Base-by-base conservation (phyloP, 1,284 basidiomycete genomes). In the Ganoderma leucocontextum region DNA sequence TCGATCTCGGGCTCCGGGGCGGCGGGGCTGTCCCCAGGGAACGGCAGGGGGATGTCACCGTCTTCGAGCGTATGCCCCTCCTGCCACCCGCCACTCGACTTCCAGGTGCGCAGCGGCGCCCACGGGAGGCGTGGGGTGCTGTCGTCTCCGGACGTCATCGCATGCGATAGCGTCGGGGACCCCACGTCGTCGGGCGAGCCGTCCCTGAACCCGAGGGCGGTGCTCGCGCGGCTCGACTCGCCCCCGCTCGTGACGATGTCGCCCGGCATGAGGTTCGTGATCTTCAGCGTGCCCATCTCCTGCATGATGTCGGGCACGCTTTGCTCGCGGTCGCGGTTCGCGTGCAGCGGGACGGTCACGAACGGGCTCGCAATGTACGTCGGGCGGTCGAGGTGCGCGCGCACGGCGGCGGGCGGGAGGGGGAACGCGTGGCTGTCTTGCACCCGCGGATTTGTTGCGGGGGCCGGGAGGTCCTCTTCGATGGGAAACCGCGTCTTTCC, bases 261-360 rank as follows among this genome's bases (percentile, higher is more conserved):
- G 9, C 83, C 84, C 1, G 83, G 82, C 19, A 80, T 75, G 62
- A 82, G 78, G 73, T 85, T 85, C 35, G 81, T 75, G 53, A 85
- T 79, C 63, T 78, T 79, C 17, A 85, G 78, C 19, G 70, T 74
- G 12, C 83, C 82, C 17, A 82, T 76, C 25, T 76, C 77, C 67
- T 82, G 76, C 66, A 80, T 65, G 64, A 82, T 71, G 66, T 78
- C 77, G 6, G 75, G 74, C 1, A 79, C 76, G 64, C 75, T 78
- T 62, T 70, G 72, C 53, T 74, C 71, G 15, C 71, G 64, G 55
- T 68, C 70, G 12, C 70, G 63, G 55, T 67, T 15, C 38, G 13
- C 60, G 29, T 68, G 71, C 7, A 76, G 41, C 39, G 72, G 71
- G 29, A 78, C 64, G 2, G 73, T 71, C 22, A 75, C 75, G 59